Evolutionary conservation across 2,329 filamentous ascomycete species (phyloP).

Genomic region (Fusarium equiseti): DNA sequence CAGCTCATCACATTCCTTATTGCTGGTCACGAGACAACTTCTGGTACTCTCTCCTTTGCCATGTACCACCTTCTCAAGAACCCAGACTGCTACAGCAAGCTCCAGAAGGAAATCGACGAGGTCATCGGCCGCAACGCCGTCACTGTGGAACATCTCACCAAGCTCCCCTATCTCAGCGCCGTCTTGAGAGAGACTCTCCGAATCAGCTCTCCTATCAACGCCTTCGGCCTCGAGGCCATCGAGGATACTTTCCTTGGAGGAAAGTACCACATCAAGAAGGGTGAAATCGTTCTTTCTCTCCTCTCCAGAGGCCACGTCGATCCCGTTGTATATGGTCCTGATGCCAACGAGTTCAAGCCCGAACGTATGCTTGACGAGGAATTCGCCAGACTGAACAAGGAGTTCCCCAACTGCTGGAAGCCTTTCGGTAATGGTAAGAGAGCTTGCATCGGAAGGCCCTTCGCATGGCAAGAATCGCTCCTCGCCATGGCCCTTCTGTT

Average conservation of each 20-base stretch:
- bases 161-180: slow-evolving; percentile 74
- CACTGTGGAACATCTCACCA: slow-evolving; percentile 70
- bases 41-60: slow-evolving; percentile 73
- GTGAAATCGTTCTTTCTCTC: slow-evolving; percentile 62
- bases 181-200: slow-evolving; percentile 75
- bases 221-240: slow-evolving; percentile 66
- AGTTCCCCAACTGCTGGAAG: slow-evolving; percentile 75
- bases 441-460: slow-evolving; percentile 78
- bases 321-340: slow-evolving; percentile 72
- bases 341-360: slow-evolving; percentile 74
- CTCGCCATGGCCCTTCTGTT: slow-evolving; percentile 72
- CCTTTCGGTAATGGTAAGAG: slow-evolving; percentile 80
- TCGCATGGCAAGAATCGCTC: slow-evolving; percentile 80
- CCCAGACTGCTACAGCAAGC: slow-evolving; percentile 69
- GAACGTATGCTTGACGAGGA: slow-evolving; percentile 79
- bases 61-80: slow-evolving; percentile 75
- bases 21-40: slow-evolving; percentile 79
- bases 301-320: slow-evolving; percentile 70
- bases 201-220: slow-evolving; percentile 70
- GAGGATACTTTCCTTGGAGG: slow-evolving; percentile 68
- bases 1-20: slow-evolving; percentile 81
- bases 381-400: slow-evolving; percentile 70
- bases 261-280: slow-evolving; percentile 69
- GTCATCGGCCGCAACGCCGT: slow-evolving; percentile 71
- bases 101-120: slow-evolving; percentile 75